Evolutionary conservation across 306 rosid species (phyloP).

Genomic region (Corylus americana): DNA sequence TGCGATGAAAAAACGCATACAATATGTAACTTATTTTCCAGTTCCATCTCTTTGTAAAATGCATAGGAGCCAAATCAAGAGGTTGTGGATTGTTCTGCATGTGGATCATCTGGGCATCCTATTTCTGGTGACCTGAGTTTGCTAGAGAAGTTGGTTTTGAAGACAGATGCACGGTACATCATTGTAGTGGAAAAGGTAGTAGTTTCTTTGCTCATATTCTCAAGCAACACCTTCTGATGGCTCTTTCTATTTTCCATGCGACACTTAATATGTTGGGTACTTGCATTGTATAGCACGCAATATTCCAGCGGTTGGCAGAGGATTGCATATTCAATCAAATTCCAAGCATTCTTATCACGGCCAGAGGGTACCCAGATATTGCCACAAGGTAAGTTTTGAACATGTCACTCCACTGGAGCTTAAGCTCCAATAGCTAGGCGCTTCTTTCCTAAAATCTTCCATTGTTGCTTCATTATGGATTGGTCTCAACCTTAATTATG

Average conservation of each 20-base stretch:
- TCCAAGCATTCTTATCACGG: constrained; percentile 91
- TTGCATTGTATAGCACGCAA: constrained; percentile 68
- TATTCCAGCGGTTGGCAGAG: constrained; percentile 80
- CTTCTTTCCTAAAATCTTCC: constrained; percentile 1
- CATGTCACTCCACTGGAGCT: constrained; percentile 24
- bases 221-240: background rate
- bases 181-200: constrained; percentile 83
- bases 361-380: constrained; percentile 92
- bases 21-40: constrained; percentile 4
- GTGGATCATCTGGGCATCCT: constrained; percentile 77
- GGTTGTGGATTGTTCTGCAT: constrained; percentile 66
- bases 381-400: constrained; percentile 64
- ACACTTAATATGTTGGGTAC: constrained; percentile 10
- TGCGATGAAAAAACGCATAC: constrained; percentile 19
- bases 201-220: constrained; percentile 26
- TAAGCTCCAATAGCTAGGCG: constrained; percentile 1
- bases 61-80: constrained; percentile 75
- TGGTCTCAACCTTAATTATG: constrained; percentile 13
- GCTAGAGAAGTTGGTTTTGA: constrained; percentile 50
- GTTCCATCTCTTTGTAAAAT: background rate
- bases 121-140: constrained; percentile 75
- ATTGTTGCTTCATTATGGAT: constrained; percentile 5
- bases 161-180: constrained; percentile 80
- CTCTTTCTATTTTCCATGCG: background rate
- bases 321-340: constrained; percentile 74